Evolutionary conservation across 345 rosid genomes (phyloP).

Genomic region (Syzygium grande): DNA sequence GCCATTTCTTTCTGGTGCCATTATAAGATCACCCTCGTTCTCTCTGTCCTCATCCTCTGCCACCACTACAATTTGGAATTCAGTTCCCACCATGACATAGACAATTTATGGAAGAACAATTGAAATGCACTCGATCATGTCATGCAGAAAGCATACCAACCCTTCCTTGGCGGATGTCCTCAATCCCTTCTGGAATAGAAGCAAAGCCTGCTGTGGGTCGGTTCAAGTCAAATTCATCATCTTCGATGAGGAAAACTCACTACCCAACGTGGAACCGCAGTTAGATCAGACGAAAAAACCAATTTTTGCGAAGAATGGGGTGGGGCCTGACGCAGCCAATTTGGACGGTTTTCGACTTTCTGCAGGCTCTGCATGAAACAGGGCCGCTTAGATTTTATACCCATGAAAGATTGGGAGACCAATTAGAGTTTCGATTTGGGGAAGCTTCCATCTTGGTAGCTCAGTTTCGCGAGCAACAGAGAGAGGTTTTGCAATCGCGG

Average conservation of each 20-base stretch:
- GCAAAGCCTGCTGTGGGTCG: neutral
- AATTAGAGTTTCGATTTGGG: neutral
- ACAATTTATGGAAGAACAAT: neutral
- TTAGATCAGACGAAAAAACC: too few species aligned
- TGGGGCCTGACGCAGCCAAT: neutral
- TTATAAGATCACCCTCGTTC: neutral
- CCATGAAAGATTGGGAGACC: too few species aligned
- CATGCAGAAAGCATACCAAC: neutral
- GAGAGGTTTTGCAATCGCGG: too few species aligned
- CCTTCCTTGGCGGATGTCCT: neutral
- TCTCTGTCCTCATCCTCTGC: too few species aligned
- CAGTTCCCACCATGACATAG: neutral
- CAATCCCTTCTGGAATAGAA: neutral
- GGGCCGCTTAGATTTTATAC: neutral
- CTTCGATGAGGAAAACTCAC: neutral
- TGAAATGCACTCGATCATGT: neutral
- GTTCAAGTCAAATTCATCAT: neutral
- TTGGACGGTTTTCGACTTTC: neutral
- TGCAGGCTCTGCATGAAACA: neutral
- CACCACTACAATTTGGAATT: neutral
- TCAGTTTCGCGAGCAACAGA: too few species aligned
- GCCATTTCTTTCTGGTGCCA: neutral
- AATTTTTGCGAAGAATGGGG: neutral
- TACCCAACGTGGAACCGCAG: too few species aligned
- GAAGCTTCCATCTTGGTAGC: too few species aligned